Conservation (phyloP, 2,329 filamentous ascomycete genomes). For the Beauveria sp. region DNA sequence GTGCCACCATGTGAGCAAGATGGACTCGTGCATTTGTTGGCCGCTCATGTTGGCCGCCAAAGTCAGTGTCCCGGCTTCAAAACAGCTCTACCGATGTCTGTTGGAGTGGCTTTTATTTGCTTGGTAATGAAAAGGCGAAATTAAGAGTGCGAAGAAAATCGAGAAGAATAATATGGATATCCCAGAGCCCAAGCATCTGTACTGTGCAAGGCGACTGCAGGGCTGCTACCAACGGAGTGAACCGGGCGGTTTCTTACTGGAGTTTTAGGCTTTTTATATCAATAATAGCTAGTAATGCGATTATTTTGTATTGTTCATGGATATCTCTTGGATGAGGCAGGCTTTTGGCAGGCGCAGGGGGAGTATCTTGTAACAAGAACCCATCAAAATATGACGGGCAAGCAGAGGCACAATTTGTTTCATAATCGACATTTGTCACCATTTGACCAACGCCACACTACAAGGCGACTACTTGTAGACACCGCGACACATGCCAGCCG, state of each 20-base stretch:
- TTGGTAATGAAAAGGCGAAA: background rate
- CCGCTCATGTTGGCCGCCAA: background rate
- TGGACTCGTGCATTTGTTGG: background rate
- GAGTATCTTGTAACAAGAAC: too few relatives aligned
- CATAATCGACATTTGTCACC: background rate
- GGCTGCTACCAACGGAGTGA: background rate
- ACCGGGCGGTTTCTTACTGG: slow-evolving; percentile 1
- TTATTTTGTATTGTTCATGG: background rate
- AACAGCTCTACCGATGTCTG: background rate
- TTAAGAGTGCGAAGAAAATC: background rate
- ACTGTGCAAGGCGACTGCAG: background rate
- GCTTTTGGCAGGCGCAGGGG: too few relatives aligned
- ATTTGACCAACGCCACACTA: background rate
- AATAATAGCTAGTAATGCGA: slow-evolving; percentile 6
- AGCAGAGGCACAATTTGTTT: background rate
- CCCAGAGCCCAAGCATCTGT: background rate
- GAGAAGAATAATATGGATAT: background rate
- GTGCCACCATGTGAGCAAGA: background rate
- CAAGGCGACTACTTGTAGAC: background rate
- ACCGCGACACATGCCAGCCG: background rate
- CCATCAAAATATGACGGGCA: background rate
- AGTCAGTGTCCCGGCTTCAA: background rate
- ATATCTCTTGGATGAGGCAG: background rate
- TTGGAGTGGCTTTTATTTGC: slow-evolving; percentile 2
- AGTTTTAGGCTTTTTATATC: slow-evolving; percentile 6